Conservation (phyloP, 208 protist species). For the Porcisia hertigi region DNA sequence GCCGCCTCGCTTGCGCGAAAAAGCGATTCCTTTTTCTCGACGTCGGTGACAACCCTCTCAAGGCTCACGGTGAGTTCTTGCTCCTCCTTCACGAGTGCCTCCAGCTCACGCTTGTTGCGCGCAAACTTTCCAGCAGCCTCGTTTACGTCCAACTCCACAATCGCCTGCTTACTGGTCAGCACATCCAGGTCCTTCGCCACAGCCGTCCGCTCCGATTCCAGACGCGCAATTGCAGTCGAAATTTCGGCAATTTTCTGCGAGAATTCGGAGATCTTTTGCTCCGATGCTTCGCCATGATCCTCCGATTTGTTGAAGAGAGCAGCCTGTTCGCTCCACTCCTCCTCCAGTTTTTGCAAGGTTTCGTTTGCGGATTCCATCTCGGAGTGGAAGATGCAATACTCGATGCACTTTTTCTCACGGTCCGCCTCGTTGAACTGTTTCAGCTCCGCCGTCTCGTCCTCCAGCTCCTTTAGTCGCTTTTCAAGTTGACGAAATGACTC, state of each 20-base stretch:
- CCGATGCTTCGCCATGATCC: constrained; percentile 40
- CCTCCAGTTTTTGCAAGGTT: constrained; percentile 53
- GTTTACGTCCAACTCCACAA: constrained; percentile 65
- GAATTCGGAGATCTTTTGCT: constrained; percentile 45
- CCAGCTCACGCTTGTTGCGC: constrained; percentile 50
- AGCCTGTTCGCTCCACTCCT: constrained; percentile 47
- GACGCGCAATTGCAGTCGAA: constrained; percentile 35
- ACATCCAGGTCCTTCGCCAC: constrained; percentile 61
- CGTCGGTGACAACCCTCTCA: constrained; percentile 27
- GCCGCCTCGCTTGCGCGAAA: constrained; percentile 35
- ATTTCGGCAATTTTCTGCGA: constrained; percentile 46
- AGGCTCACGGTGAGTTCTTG: constrained; percentile 52
- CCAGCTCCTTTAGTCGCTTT: constrained; percentile 92
- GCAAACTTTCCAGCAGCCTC: constrained; percentile 44
- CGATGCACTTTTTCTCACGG: constrained; percentile 83
- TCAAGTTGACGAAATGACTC: constrained; percentile 94
- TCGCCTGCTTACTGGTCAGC: constrained; percentile 61
- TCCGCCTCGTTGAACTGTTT: constrained; percentile 93
- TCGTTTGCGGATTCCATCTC: constrained; percentile 69
- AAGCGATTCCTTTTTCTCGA: constrained; percentile 38
- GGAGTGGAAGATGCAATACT: constrained; percentile 91
- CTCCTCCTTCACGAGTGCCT: constrained; percentile 57
- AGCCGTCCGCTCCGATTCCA: constrained; percentile 56
- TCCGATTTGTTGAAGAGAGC: constrained; percentile 46
- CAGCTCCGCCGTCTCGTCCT: constrained; percentile 95